Evolutionary conservation across 1,284 basidiomycete genomes (phyloP).

Genomic region (Melampsora larici-populina): DNA sequence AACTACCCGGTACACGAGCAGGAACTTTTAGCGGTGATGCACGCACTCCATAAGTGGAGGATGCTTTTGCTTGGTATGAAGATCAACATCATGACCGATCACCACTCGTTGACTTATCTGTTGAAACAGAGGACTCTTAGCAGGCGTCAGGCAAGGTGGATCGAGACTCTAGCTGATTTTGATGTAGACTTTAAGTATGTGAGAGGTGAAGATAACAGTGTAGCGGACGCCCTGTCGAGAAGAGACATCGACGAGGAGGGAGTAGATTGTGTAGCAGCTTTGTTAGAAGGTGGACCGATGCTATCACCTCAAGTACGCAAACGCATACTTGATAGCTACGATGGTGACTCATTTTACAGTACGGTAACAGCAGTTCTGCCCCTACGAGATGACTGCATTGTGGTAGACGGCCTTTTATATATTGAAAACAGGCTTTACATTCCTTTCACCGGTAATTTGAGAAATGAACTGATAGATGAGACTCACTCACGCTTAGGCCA

Average conservation of each 20-base stretch:
- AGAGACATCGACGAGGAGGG: too few species aligned
- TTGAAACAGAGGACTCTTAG: slow-evolving; percentile 54
- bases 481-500: neutral
- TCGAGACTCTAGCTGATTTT: slow-evolving; percentile 55
- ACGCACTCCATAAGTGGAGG: too few species aligned
- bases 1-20: too few species aligned
- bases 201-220: slow-evolving; percentile 52
- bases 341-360: neutral
- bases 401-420: neutral
- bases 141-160: slow-evolving; percentile 54
- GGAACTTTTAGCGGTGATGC: too few species aligned
- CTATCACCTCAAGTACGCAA: too few species aligned
- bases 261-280: too few species aligned
- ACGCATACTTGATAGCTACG: neutral
- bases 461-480: neutral
- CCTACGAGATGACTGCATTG: slow-evolving; percentile 4
- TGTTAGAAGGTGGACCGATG: too few species aligned
- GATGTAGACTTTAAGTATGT: slow-evolving; percentile 52
- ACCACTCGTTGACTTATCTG: too few species aligned
- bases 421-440: neutral
- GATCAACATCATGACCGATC: too few species aligned
- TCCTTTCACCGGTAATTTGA: neutral
- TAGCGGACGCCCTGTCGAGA: too few species aligned
- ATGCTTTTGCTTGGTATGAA: too few species aligned
- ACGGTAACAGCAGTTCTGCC: neutral